Evolutionary conservation across 176 grass and related monocot species (phyloP).

Genomic region (Carex cristatella): DNA sequence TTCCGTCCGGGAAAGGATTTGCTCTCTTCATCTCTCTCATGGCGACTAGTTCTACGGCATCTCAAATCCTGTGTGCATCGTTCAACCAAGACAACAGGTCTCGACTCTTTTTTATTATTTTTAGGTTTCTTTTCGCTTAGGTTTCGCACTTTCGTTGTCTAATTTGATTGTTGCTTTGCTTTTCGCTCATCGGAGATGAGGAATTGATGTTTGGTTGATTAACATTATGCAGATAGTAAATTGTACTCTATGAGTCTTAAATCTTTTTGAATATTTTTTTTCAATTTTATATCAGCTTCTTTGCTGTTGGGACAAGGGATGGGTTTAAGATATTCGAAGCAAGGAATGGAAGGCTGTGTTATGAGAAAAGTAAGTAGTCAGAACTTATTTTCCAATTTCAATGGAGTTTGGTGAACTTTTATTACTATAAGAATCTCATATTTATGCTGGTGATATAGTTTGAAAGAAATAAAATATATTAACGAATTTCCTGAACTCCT

Average conservation of each 20-base stretch:
- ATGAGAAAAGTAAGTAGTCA: slow-evolving; percentile 49
- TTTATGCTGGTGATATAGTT: not conserved
- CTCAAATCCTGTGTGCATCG: slow-evolving; percentile 67
- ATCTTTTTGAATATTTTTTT: not conserved
- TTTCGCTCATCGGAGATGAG: not conserved
- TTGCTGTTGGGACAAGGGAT: slow-evolving; percentile 65
- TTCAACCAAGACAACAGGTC: slow-evolving; percentile 98
- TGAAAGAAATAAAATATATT: not conserved
- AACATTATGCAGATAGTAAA: not conserved
- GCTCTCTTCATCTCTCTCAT: slow-evolving; percentile 21
- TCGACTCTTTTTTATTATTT: not conserved
- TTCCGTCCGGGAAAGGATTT: not conserved
- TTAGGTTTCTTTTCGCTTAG: not conserved
- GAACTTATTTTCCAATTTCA: not conserved
- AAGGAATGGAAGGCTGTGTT: slow-evolving; percentile 49
- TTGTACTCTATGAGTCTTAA: not conserved
- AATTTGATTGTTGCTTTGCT: not conserved
- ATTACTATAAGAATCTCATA: not conserved
- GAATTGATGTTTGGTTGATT: slow-evolving; percentile 1
- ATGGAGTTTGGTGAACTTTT: not conserved
- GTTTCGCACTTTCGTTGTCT: not conserved
- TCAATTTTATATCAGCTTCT: slow-evolving; percentile 43
- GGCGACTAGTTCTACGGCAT: slow-evolving; percentile 54
- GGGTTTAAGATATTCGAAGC: slow-evolving; percentile 92
- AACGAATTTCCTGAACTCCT: not conserved